Evolutionary conservation across 441 rosid species (phyloP).

Genomic region (Francoa sonchifolia): DNA sequence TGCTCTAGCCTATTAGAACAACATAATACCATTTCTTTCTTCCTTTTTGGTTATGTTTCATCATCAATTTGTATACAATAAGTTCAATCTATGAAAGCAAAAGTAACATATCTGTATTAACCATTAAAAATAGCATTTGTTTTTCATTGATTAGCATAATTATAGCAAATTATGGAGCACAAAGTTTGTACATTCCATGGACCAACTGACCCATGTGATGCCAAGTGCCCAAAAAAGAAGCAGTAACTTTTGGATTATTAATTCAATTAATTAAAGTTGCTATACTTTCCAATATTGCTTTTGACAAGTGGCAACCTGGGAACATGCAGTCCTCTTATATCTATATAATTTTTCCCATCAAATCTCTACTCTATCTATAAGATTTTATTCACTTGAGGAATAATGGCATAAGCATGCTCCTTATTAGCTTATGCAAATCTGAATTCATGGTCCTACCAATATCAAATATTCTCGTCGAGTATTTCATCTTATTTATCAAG

Average conservation of each 20-base stretch:
- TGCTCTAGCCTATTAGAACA: slow-evolving; percentile 43
- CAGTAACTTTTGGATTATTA: slow-evolving; percentile 5
- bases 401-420: too few species aligned
- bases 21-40: background rate
- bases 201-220: slow-evolving; percentile 9
- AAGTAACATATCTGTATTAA: too few species aligned
- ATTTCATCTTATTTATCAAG: too few species aligned
- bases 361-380: background rate
- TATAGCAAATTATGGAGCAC: slow-evolving; percentile 4
- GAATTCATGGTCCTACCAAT: too few species aligned
- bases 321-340: background rate
- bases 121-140: too few species aligned
- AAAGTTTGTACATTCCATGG: slow-evolving; percentile 2
- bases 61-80: slow-evolving; percentile 1
- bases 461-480: too few species aligned
- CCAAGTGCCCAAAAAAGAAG: slow-evolving; percentile 14
- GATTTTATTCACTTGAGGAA: background rate
- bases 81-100: background rate
- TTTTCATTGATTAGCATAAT: too few species aligned
- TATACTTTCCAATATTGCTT: background rate
- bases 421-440: too few species aligned
- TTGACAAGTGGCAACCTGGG: slow-evolving; percentile 1
- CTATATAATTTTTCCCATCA: background rate
- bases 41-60: background rate
- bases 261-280: background rate